Evolutionary conservation across 2,329 filamentous ascomycete species (phyloP).

Genomic region (Xylaria sp.): DNA sequence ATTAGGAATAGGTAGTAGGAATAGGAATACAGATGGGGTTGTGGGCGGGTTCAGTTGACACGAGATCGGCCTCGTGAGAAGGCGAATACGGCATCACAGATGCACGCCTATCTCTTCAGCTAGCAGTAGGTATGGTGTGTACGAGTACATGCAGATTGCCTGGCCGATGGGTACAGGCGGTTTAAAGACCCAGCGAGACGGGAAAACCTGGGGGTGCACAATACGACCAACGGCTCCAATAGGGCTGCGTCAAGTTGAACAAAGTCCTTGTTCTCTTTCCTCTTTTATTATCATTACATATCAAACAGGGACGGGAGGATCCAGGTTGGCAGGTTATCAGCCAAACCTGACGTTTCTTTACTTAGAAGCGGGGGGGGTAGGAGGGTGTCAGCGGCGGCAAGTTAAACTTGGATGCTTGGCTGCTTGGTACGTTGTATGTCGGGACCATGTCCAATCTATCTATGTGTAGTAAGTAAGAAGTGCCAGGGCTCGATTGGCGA

Average conservation of each 20-base stretch:
- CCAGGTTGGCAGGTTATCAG: conserved; percentile 18
- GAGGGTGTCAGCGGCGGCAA: background rate
- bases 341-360: conserved; percentile 20
- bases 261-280: too few species aligned
- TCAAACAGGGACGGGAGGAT: conserved; percentile 26
- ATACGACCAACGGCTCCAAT: background rate
- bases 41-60: background rate
- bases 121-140: too few species aligned
- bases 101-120: background rate
- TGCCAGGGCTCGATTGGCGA: background rate
- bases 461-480: conserved; percentile 1
- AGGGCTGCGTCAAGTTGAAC: background rate
- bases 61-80: background rate
- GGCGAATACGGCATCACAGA: background rate
- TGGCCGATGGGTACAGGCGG: background rate
- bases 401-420: background rate
- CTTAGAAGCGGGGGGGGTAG: conserved; percentile 10
- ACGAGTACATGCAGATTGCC: too few species aligned
- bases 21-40: background rate
- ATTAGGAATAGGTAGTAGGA: too few species aligned
- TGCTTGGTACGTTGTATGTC: background rate
- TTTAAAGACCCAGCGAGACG: background rate
- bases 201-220: background rate
- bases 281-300: too few species aligned
- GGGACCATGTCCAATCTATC: background rate